Percentiles rank a stretch among this genome's conserved stretches.
These are phyloP conservation scores for Boletus semigastroideus DNA, from an alignment of 1,284 basidiomycete genomes.

Conservation along the genomic window DNA sequence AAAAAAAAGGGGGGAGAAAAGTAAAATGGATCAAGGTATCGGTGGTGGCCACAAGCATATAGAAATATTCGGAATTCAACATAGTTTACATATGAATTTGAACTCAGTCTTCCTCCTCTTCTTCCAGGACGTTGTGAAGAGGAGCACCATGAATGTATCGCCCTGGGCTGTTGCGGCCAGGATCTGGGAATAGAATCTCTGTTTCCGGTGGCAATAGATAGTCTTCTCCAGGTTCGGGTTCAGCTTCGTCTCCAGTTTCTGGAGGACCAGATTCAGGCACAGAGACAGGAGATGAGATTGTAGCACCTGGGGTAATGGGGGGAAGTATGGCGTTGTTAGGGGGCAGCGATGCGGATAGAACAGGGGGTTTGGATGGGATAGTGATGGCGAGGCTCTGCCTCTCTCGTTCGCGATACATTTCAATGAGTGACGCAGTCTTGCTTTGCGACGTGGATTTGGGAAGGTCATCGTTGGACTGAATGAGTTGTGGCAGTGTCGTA, in stretches of 20 bases:
- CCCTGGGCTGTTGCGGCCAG: constrained; percentile 60
- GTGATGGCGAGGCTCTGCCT: constrained; percentile 32
- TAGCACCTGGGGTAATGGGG: background rate
- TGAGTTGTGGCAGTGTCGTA: constrained; percentile 27
- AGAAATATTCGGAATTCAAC: constrained; percentile 10
- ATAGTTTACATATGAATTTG: constrained; percentile 22
- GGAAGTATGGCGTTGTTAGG: constrained; percentile 10
- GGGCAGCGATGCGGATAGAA: constrained; percentile 27
- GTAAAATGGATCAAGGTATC: constrained; percentile 24
- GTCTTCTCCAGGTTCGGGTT: constrained; percentile 16
- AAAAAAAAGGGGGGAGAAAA: background rate
- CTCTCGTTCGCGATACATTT: constrained; percentile 79
- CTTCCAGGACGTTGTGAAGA: constrained; percentile 81
- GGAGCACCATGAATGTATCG: constrained; percentile 86
- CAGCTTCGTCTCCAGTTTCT: constrained; percentile 18
- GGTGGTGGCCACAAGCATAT: constrained; percentile 24
- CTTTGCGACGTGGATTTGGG: constrained; percentile 36
- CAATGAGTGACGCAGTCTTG: constrained; percentile 73
- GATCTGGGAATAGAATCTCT: constrained; percentile 40
- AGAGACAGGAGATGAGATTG: constrained; percentile 17
- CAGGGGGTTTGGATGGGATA: constrained; percentile 36
- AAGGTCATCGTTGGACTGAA: constrained; percentile 24
- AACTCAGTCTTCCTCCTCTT: constrained; percentile 64
- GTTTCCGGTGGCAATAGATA: constrained; percentile 31
- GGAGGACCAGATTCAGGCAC: constrained; percentile 17